Percentiles rank a stretch among this genome's conserved stretches.
Conservation (phyloP, 805 yeast genomes). For the Cyberlindnera japonica region DNA sequence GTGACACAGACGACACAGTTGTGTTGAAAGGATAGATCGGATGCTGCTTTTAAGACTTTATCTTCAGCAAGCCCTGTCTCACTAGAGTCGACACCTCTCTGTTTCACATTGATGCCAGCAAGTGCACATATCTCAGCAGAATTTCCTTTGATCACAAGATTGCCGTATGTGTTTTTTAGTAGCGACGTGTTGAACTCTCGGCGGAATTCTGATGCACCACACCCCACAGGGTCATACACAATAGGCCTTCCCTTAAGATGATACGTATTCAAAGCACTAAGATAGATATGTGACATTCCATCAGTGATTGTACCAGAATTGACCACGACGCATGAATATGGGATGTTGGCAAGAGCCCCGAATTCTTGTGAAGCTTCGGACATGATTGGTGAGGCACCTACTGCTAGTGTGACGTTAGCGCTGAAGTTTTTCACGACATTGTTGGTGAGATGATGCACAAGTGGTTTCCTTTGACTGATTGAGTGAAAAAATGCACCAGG, state of each 20-base stretch:
- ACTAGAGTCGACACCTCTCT: constrained; percentile 72
- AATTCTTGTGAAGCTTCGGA: constrained; percentile 69
- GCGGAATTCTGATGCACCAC: constrained; percentile 72
- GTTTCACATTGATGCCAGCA: constrained; percentile 46
- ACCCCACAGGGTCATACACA: constrained; percentile 90
- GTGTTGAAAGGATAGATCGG: constrained; percentile 50
- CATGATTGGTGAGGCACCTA: constrained; percentile 89
- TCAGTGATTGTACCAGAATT: constrained; percentile 69
- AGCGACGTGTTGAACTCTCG: constrained; percentile 43
- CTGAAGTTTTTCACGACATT: constrained; percentile 84
- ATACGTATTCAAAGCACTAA: constrained; percentile 54
- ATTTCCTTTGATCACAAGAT: constrained; percentile 75
- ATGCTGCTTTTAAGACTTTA: too few relatives aligned
- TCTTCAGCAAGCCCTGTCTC: constrained; percentile 39
- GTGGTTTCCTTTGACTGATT: constrained; percentile 39
- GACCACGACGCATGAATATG: constrained; percentile 54
- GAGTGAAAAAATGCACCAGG: too few relatives aligned
- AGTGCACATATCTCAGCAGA: constrained; percentile 69
- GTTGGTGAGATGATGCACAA: constrained; percentile 86
- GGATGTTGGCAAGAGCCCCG: constrained; percentile 55
- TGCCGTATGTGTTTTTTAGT: constrained; percentile 51
- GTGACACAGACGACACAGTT: constrained; percentile 67
- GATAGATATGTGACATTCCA: constrained; percentile 35
- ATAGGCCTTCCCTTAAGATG: constrained; percentile 55
- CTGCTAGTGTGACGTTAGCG: constrained; percentile 80